Evolutionary conservation across 805 yeast species (phyloP).

Genomic region (Metschnikowia henanensis): DNA sequence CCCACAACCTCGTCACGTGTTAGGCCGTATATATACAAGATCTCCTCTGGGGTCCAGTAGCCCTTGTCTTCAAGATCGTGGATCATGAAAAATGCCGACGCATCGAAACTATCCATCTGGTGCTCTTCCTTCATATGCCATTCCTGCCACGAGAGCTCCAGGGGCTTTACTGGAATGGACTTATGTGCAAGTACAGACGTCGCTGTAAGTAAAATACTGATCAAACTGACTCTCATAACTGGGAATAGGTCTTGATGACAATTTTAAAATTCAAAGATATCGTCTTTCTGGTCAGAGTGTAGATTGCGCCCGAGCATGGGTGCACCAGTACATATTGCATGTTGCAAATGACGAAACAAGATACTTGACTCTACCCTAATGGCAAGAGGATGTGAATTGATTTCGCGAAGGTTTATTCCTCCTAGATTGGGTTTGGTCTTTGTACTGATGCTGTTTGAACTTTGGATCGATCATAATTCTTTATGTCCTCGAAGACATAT

Average conservation of each 20-base stretch:
- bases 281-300: neutral
- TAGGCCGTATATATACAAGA: slow-evolving; percentile 80
- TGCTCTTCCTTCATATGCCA: slow-evolving; percentile 95
- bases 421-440: too few relatives aligned
- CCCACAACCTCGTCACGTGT: slow-evolving; percentile 73
- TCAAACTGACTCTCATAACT: slow-evolving; percentile 1
- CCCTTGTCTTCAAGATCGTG: slow-evolving; percentile 74
- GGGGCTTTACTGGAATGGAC: slow-evolving; percentile 16
- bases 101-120: slow-evolving; percentile 68
- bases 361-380: too few relatives aligned
- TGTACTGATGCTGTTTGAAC: too few relatives aligned
- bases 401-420: too few relatives aligned
- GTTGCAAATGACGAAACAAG: neutral
- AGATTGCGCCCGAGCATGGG: too few relatives aligned
- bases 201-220: neutral
- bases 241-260: too few relatives aligned
- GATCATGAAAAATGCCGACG: slow-evolving; percentile 72
- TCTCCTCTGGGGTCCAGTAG: slow-evolving; percentile 56
- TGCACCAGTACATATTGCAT: neutral
- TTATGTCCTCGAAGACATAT: too few relatives aligned
- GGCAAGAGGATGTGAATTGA: too few relatives aligned
- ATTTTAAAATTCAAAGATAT: neutral
- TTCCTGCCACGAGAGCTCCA: slow-evolving; percentile 65
- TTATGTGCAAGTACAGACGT: slow-evolving; percentile 10
- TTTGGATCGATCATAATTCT: too few relatives aligned